phyloP scores from a whole-genome alignment of 2,329 filamentous ascomycete genomes.

The Aureobasidium zeae region DNA sequence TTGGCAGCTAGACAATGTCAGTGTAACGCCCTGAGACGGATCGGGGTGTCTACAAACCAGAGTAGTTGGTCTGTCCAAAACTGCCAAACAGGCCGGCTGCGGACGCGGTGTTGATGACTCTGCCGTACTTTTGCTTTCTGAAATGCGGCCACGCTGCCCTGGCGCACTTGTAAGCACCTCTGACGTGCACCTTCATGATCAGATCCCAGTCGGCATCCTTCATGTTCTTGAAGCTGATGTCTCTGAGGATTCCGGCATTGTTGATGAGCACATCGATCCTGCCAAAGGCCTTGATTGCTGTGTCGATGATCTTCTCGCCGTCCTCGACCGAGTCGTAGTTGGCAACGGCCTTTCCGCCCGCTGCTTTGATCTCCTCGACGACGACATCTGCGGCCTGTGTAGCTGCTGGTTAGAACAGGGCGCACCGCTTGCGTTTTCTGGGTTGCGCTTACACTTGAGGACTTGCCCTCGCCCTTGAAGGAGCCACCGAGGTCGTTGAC shows the following conservation, averaged over 20 bases:
- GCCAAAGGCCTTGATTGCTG: constrained; percentile 69
- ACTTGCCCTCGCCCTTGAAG: constrained; percentile 85
- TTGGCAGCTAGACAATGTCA: constrained; percentile 60
- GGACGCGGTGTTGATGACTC: constrained; percentile 95
- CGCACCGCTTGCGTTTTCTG: background rate
- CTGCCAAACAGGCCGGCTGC: constrained; percentile 90
- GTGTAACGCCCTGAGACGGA: constrained; percentile 18
- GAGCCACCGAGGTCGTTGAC: constrained; percentile 94
- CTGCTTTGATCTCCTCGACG: constrained; percentile 72
- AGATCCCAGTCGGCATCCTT: constrained; percentile 95
- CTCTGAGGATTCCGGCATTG: constrained; percentile 91
- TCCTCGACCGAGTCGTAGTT: constrained; percentile 95
- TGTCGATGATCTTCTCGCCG: constrained; percentile 89
- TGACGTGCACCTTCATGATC: constrained; percentile 85
- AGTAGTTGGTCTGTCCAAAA: constrained; percentile 96
- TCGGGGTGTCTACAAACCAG: constrained; percentile 44
- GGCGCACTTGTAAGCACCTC: constrained; percentile 89
- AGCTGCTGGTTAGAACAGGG: background rate
- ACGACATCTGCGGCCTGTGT: constrained; percentile 69
- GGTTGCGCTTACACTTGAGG: constrained; percentile 60
- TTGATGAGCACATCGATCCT: constrained; percentile 94
- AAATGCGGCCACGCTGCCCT: constrained; percentile 95
- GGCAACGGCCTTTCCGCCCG: constrained; percentile 89
- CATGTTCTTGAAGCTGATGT: constrained; percentile 98
- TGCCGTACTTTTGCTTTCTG: constrained; percentile 96